Percentiles rank a stretch among this genome's conserved stretches.
Evolutionary conservation across 2,329 filamentous ascomycete genomes (phyloP).

Genomic region (Zalaria sp.): DNA sequence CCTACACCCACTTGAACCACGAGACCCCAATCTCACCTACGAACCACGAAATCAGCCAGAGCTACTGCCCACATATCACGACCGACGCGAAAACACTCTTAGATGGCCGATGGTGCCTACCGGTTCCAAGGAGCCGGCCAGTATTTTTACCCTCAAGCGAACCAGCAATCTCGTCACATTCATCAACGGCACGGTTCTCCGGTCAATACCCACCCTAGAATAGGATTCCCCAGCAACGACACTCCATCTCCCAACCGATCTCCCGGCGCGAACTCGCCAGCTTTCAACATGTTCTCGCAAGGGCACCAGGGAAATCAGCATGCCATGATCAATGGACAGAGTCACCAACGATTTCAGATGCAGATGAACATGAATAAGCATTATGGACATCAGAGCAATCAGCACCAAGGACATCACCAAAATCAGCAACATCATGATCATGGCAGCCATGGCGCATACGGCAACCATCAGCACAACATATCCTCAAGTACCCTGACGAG

Average conservation of each 20-base stretch:
- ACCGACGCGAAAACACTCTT: conserved; percentile 24
- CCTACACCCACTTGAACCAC: conserved; percentile 25
- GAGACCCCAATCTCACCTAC: not conserved
- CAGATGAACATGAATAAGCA: conserved; percentile 54
- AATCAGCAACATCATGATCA: conserved; percentile 32
- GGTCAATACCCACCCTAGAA: conserved; percentile 15
- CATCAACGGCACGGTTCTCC: conserved; percentile 34
- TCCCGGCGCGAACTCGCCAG: conserved; percentile 36
- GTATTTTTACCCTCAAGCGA: conserved; percentile 43
- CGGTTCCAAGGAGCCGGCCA: conserved; percentile 48
- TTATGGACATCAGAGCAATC: conserved; percentile 44
- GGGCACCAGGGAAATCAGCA: conserved; percentile 52
- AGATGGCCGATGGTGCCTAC: conserved; percentile 56
- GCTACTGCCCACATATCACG: conserved; percentile 4
- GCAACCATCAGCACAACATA: conserved; percentile 47
- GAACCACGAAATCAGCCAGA: conserved; percentile 1
- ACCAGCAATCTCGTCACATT: conserved; percentile 31
- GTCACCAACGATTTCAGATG: conserved; percentile 38
- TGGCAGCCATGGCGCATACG: conserved; percentile 36
- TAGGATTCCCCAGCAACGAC: conserved; percentile 31
- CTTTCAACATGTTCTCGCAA: conserved; percentile 57
- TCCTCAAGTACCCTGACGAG: conserved; percentile 49
- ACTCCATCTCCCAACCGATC: conserved; percentile 45
- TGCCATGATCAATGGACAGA: conserved; percentile 61
- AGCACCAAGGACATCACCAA: conserved; percentile 17